Evolutionary conservation across 805 yeast genomes (phyloP).

Genomic region (Myxozyma nipponensis): DNA sequence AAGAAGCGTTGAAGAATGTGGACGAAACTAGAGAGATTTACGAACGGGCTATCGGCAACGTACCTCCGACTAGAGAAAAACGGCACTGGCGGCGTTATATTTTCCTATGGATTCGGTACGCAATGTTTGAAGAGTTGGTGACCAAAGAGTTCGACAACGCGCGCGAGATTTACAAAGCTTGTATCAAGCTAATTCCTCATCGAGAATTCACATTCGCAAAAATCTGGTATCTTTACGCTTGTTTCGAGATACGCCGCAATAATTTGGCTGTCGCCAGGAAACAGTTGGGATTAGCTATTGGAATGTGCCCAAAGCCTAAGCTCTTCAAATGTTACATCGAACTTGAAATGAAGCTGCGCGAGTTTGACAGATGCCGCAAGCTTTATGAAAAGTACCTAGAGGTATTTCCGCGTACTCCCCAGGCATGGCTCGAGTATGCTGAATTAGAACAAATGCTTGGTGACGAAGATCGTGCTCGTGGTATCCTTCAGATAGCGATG

Average conservation of each 20-base stretch:
- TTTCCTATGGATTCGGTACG: constrained; percentile 64
- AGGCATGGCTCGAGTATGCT: constrained; percentile 62
- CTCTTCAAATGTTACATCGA: constrained; percentile 62
- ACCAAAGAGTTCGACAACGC: constrained; percentile 45
- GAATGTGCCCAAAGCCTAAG: constrained; percentile 57
- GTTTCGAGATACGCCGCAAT: constrained; percentile 67
- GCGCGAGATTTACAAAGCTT: constrained; percentile 48
- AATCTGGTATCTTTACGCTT: constrained; percentile 66
- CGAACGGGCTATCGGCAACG: constrained; percentile 44
- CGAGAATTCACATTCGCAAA: constrained; percentile 61
- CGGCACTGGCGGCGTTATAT: constrained; percentile 65
- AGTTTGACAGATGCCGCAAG: constrained; percentile 74
- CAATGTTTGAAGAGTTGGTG: constrained; percentile 57
- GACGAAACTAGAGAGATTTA: constrained; percentile 40
- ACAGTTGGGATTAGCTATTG: constrained; percentile 68
- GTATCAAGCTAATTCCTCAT: constrained; percentile 55
- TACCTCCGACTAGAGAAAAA: constrained; percentile 43
- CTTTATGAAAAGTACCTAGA: constrained; percentile 67
- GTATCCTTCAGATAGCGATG: constrained; percentile 54
- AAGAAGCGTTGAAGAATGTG: constrained; percentile 37
- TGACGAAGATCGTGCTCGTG: constrained; percentile 65
- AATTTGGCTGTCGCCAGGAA: constrained; percentile 54
- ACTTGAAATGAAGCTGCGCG: constrained; percentile 64
- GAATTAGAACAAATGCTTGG: constrained; percentile 63
- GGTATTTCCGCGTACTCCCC: constrained; percentile 40